Percentiles rank a stretch among this genome's conserved stretches.
These are phyloP conservation scores for Ramaria sp. DNA, from an alignment of 768 basidiomycete genomes.

Conservation along the genomic window DNA sequence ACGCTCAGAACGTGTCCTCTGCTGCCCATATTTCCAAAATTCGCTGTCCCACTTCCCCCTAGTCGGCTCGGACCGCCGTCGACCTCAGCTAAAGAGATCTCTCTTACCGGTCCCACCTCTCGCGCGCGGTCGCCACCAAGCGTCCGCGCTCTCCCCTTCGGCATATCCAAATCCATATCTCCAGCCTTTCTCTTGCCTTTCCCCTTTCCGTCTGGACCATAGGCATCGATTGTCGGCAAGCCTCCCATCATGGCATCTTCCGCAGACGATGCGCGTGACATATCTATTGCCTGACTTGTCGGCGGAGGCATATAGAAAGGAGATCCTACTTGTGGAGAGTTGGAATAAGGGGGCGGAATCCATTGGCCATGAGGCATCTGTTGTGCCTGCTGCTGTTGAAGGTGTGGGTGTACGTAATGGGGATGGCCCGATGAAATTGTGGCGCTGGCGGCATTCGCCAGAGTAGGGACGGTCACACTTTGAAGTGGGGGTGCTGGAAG, in stretches of 20 bases:
- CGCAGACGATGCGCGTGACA: neutral
- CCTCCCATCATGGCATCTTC: constrained; percentile 15
- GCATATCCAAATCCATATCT: constrained; percentile 49
- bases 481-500: neutral
- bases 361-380: neutral
- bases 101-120: constrained; percentile 40
- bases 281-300: neutral
- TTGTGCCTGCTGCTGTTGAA: neutral
- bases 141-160: constrained; percentile 50
- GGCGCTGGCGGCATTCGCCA: neutral
- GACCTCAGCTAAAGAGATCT: constrained; percentile 30
- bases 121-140: constrained; percentile 58
- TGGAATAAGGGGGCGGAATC: neutral
- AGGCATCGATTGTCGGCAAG: constrained; percentile 1
- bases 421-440: neutral
- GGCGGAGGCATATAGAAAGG: constrained; percentile 3
- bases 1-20: constrained; percentile 34
- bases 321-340: neutral
- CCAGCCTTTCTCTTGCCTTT: constrained; percentile 19
- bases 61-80: neutral
- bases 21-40: constrained; percentile 7
- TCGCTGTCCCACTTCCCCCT: constrained; percentile 11
- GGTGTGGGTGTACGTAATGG: neutral
- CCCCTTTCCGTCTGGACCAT: neutral
- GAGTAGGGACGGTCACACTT: neutral